Evolutionary conservation across 202 grass and related monocot species (phyloP).

Genomic region (Bolboschoenoplectus hybrid): DNA sequence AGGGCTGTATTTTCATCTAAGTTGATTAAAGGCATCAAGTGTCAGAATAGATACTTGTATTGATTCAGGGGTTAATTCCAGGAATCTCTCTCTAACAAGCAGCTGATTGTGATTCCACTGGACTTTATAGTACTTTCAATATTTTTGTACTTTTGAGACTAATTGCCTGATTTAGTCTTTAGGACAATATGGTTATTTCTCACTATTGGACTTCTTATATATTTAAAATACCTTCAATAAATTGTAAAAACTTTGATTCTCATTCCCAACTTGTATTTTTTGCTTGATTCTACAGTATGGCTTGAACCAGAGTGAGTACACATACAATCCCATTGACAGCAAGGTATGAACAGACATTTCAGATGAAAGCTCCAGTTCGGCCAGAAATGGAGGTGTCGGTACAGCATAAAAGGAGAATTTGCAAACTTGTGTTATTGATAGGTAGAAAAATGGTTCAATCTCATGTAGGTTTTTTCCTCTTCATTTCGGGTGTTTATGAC

Average conservation of each 20-base stretch:
- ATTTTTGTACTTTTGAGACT: background rate
- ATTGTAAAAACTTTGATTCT: constrained; percentile 14
- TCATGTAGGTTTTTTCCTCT: constrained; percentile 16
- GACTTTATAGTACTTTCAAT: background rate
- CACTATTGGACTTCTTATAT: background rate
- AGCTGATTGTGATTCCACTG: background rate
- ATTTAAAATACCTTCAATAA: background rate
- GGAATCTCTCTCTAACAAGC: background rate
- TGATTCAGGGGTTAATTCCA: background rate
- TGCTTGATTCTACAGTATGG: constrained; percentile 38
- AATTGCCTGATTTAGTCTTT: background rate
- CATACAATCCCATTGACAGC: constrained; percentile 28
- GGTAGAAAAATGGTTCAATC: background rate
- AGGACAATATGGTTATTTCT: background rate
- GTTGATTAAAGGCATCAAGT: background rate
- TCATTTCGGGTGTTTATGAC: constrained; percentile 13
- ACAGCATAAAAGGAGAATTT: background rate
- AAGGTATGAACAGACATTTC: constrained; percentile 18
- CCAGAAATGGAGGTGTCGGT: background rate
- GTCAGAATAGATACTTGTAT: constrained; percentile 8
- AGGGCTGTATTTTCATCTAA: background rate
- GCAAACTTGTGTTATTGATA: background rate
- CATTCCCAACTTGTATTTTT: background rate
- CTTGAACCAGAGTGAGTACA: constrained; percentile 43
- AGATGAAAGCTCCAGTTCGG: background rate